These are phyloP conservation scores for Verticillium nubilum DNA, from an alignment of 2,329 filamentous ascomycete genomes.

Conservation along the genomic window DNA sequence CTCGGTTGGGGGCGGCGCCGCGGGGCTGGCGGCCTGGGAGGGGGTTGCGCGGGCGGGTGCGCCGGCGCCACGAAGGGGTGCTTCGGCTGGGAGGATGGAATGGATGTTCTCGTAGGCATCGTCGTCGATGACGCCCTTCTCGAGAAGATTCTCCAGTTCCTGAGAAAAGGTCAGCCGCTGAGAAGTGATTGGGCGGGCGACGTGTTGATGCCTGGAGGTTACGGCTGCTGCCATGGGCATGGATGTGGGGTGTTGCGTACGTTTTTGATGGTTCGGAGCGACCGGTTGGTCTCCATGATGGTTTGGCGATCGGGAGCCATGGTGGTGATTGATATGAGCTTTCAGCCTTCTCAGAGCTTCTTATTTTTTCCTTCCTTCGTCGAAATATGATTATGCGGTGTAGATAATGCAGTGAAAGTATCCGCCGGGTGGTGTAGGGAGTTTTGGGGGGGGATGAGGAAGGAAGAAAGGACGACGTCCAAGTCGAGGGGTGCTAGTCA, in stretches of 20 bases:
- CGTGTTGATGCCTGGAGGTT: not conserved
- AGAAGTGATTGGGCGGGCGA: not conserved
- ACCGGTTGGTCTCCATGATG: slow-evolving; percentile 71
- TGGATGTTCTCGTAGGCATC: slow-evolving; percentile 71
- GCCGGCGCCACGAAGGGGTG: slow-evolving; percentile 48
- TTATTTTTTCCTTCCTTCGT: not conserved
- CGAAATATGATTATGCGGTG: not conserved
- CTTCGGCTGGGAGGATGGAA: slow-evolving; percentile 67
- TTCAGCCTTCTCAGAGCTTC: not conserved
- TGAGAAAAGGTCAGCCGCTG: slow-evolving; percentile 28
- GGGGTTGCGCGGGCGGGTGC: slow-evolving; percentile 25
- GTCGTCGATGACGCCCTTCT: slow-evolving; percentile 73
- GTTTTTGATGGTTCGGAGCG: slow-evolving; percentile 80
- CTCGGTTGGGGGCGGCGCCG: slow-evolving; percentile 25
- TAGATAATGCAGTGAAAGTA: not conserved
- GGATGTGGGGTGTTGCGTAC: slow-evolving; percentile 39
- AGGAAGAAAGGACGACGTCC: not conserved
- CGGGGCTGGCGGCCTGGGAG: slow-evolving; percentile 18
- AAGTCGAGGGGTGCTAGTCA: not conserved
- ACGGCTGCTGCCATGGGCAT: not conserved
- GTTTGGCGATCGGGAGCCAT: slow-evolving; percentile 42
- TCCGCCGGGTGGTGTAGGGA: not conserved
- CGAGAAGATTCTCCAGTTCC: slow-evolving; percentile 88
- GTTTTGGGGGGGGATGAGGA: not conserved
- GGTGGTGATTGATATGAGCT: not conserved